phyloP scores from a whole-genome alignment of 1,139 yeast species.

The Geotrichum aggregatum region DNA sequence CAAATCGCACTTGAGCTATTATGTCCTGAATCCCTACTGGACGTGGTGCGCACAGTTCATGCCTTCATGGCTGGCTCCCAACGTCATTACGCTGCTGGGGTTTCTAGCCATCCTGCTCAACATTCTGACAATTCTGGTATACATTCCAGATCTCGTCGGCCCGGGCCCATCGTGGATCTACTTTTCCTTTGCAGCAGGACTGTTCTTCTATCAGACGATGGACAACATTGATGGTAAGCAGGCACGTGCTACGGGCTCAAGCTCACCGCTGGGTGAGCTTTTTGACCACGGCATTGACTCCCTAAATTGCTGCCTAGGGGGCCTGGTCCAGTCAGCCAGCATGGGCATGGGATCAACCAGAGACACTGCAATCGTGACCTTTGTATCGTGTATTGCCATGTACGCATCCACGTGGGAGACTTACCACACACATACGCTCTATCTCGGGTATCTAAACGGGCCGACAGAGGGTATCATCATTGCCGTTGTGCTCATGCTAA shows the following conservation, averaged over 20 bases:
- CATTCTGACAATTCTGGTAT: conserved; percentile 52
- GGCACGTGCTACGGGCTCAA: conserved; percentile 71
- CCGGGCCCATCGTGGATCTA: conserved; percentile 64
- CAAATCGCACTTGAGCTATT: conserved; percentile 60
- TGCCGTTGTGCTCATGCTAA: conserved; percentile 50
- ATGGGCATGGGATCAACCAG: conserved; percentile 43
- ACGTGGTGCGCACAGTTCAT: conserved; percentile 58
- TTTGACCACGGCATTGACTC: conserved; percentile 82
- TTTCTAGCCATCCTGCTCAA: conserved; percentile 55
- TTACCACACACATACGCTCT: conserved; percentile 67
- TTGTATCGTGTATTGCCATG: conserved; percentile 65
- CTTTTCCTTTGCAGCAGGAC: conserved; percentile 61
- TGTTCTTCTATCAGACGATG: conserved; percentile 76
- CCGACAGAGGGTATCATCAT: conserved; percentile 77
- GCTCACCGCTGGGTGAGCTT: conserved; percentile 75
- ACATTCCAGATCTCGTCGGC: conserved; percentile 53
- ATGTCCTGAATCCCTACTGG: conserved; percentile 70
- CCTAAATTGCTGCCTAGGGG: conserved; percentile 51
- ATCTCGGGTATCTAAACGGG: conserved; percentile 64
- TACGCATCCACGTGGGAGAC: conserved; percentile 79
- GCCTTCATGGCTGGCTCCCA: conserved; percentile 75
- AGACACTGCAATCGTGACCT: conserved; percentile 48
- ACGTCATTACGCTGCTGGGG: conserved; percentile 66
- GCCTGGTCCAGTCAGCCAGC: conserved; percentile 40
- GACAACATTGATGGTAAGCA: conserved; percentile 84